Percentiles rank a stretch among this genome's conserved stretches.
Evolutionary conservation across 129 eudicot species (phyloP).

Genomic region (Dittrichia graveolens): DNA sequence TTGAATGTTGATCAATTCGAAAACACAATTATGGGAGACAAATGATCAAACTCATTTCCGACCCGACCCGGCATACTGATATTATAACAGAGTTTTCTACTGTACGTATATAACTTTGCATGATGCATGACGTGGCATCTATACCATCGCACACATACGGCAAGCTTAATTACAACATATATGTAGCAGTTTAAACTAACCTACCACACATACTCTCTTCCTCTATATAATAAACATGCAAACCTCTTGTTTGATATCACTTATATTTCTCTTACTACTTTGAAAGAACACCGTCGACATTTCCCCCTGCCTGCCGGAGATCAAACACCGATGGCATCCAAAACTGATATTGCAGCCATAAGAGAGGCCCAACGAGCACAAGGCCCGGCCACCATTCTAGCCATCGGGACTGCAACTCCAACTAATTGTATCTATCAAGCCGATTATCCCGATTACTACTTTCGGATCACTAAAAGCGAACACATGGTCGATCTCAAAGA

Average conservation of each 20-base stretch:
- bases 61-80: too few species aligned
- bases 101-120: background rate
- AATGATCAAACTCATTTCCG: too few species aligned
- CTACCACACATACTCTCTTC: background rate
- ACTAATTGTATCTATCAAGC: slow-evolving; percentile 44
- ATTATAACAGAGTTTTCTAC: background rate
- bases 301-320: background rate
- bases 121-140: slow-evolving; percentile 20
- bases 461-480: slow-evolving; percentile 49
- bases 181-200: background rate
- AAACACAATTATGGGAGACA: too few species aligned
- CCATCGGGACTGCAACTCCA: slow-evolving; percentile 53
- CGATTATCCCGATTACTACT: slow-evolving; percentile 50
- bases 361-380: slow-evolving; percentile 50
- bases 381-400: slow-evolving; percentile 48
- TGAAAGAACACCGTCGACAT: background rate
- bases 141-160: background rate
- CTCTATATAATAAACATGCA: slow-evolving; percentile 16
- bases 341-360: slow-evolving; percentile 29
- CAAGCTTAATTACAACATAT: background rate
- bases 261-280: background rate
- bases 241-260: slow-evolving; percentile 14
- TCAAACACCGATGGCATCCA: slow-evolving; percentile 33
- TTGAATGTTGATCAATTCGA: too few species aligned
- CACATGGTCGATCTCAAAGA: slow-evolving; percentile 52